Evolutionary conservation across 192 early-diverging fungal species (phyloP).

Genomic region (Entophlyctis helioformis): DNA sequence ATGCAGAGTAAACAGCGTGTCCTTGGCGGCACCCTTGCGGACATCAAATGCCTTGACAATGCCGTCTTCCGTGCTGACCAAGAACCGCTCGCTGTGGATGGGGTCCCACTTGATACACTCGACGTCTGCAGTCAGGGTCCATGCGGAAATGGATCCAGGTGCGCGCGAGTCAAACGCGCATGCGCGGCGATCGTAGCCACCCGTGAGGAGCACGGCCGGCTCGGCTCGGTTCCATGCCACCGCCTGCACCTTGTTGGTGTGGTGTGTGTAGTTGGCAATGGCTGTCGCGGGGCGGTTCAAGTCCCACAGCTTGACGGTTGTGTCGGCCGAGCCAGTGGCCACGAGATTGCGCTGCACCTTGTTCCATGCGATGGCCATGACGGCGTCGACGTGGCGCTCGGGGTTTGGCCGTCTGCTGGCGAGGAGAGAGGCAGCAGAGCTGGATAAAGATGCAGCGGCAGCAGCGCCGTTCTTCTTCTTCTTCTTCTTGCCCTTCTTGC

Average conservation of each 20-base stretch:
- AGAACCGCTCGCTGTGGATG: conserved; percentile 54
- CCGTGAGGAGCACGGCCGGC: conserved; percentile 75
- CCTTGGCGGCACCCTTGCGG: conserved; percentile 26
- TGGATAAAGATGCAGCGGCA: conserved; percentile 1
- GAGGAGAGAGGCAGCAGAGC: no score
- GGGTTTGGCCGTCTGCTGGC: conserved; percentile 43
- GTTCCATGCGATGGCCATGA: conserved; percentile 96
- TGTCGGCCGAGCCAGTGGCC: conserved; percentile 90
- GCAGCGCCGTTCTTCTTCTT: conserved; percentile 26
- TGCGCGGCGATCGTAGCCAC: conserved; percentile 82
- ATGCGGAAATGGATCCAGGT: conserved; percentile 55
- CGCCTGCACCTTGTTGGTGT: conserved; percentile 81
- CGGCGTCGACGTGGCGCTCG: conserved; percentile 87
- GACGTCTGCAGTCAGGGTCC: conserved; percentile 72
- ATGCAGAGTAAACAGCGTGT: conserved; percentile 75
- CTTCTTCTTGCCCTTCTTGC: conserved; percentile 35
- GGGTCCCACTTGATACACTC: conserved; percentile 90
- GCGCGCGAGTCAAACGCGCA: conserved; percentile 88
- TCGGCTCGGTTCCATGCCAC: conserved; percentile 87
- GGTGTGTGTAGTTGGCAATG: conserved; percentile 71
- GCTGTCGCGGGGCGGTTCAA: conserved; percentile 48
- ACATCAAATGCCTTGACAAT: conserved; percentile 82
- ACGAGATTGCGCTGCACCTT: conserved; percentile 60
- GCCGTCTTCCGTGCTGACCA: conserved; percentile 72
- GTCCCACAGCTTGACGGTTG: conserved; percentile 98